Base-by-base conservation (phyloP, 176 grass and related monocot species). In the Panicum miliaceum region DNA sequence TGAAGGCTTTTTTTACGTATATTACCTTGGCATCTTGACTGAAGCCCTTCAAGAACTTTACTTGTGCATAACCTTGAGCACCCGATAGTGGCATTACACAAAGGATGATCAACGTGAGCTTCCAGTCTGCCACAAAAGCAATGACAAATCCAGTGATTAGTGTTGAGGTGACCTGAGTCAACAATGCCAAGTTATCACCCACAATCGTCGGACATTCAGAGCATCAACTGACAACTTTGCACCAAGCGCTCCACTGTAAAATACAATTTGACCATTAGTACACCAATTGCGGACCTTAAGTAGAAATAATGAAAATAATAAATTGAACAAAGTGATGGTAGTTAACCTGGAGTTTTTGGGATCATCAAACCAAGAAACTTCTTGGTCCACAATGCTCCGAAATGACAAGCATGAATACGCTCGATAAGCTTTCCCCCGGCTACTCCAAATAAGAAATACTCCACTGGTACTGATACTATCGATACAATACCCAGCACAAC, bases 311-410 rank as follows among this genome's bases (percentile, higher is more conserved):
- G 41, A 71, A 42, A 23, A 51, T 6, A 66, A 68, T 35, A 36
- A 8, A 41, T 6, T 75, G 19, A 79, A 78, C 6, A 34, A 41
- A 60, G 10, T 43, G 32, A 6, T 10, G 56, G 42, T 51, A 78
- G 11, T 84, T 43, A 43, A 98, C 92, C 95, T 98, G 12, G 95
- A 91, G 85, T 98, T 98, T 25, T 38, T 59, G 82, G 92, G 71
- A 75, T 98, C 76, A 82, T 98, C 95, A 77, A 98, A 98, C 95
- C 95, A 98, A 82, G 86, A 84, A 53, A 98, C 86, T 88, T 98
- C 95, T 86, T 95, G 90, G 48, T 91, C 86, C 51, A 98, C 76
- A 6, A 95, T 86, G 56, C 80, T 94, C 43, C 27, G 71, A 79
- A 98, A 98, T 26, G 95, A 91, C 60, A 90, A 53, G 89, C 63